phyloP scores from a whole-genome alignment of 345 rosid species.

The Cardiospermum halicacabum region DNA sequence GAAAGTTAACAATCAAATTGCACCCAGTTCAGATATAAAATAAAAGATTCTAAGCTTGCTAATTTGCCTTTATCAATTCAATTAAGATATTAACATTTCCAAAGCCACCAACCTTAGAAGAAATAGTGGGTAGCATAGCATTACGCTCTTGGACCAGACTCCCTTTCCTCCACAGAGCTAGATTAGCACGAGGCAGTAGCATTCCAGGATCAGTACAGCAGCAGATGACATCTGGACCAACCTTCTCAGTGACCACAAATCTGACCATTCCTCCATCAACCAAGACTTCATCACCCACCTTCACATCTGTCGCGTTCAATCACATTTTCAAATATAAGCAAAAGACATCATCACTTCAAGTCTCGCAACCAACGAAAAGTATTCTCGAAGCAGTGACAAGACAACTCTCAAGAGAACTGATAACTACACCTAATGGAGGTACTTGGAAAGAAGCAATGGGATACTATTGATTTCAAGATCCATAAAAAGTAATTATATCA shows the following conservation, averaged over 20 bases:
- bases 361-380: background rate
- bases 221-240: slow-evolving; percentile 70
- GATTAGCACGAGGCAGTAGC: slow-evolving; percentile 63
- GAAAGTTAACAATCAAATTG: background rate
- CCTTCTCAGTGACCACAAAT: slow-evolving; percentile 58
- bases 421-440: background rate
- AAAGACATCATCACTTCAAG: slow-evolving; percentile 7
- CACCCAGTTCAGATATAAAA: background rate
- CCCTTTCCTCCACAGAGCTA: slow-evolving; percentile 70
- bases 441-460: background rate
- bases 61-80: background rate
- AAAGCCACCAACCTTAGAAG: slow-evolving; percentile 44
- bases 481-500: background rate
- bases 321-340: background rate
- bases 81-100: background rate
- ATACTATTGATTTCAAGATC: background rate
- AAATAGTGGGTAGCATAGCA: slow-evolving; percentile 74
- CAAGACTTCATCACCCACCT: slow-evolving; percentile 63
- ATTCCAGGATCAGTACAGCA: slow-evolving; percentile 59
- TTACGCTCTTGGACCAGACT: slow-evolving; percentile 60
- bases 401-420: background rate
- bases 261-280: slow-evolving; percentile 80
- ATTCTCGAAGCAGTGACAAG: slow-evolving; percentile 1
- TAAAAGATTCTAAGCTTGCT: background rate
- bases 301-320: slow-evolving; percentile 39